Percentiles rank a stretch among this genome's conserved stretches.
phyloP scores from a whole-genome alignment of 179 eudicot genomes.

The Corrigiola litoralis region DNA sequence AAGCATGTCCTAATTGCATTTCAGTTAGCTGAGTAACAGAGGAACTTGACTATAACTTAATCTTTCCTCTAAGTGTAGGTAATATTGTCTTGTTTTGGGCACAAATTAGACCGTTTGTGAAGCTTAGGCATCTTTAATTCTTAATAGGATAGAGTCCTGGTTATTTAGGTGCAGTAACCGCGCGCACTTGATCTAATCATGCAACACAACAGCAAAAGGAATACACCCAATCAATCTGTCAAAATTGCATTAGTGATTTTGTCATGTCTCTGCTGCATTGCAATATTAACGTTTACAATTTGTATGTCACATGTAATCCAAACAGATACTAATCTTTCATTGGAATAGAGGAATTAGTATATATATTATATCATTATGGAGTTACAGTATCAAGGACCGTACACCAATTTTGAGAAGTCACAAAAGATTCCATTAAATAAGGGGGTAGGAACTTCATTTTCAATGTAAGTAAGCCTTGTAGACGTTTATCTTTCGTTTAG shows the following conservation, averaged over 20 bases:
- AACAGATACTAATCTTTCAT: too few relatives aligned
- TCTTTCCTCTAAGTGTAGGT: too few relatives aligned
- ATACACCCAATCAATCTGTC: constrained; percentile 1
- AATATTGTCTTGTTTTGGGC: background rate
- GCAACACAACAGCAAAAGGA: background rate
- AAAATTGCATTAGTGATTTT: too few relatives aligned
- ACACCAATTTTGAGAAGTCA: too few relatives aligned
- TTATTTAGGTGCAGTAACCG: too few relatives aligned
- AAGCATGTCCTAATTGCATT: too few relatives aligned
- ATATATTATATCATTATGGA: too few relatives aligned
- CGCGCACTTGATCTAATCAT: background rate
- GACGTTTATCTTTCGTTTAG: background rate
- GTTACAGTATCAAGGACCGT: too few relatives aligned
- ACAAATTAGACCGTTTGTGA: background rate
- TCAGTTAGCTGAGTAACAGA: background rate
- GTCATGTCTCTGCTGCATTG: too few relatives aligned
- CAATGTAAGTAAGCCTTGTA: background rate
- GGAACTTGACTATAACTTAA: background rate
- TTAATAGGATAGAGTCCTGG: background rate
- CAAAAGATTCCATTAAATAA: background rate
- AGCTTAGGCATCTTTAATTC: constrained; percentile 1
- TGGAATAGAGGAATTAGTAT: too few relatives aligned
- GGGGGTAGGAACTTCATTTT: background rate
- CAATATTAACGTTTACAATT: too few relatives aligned
- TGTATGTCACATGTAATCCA: too few relatives aligned